Evolutionary conservation across 345 rosid species (phyloP).

Genomic region (Excoecaria agallocha): DNA sequence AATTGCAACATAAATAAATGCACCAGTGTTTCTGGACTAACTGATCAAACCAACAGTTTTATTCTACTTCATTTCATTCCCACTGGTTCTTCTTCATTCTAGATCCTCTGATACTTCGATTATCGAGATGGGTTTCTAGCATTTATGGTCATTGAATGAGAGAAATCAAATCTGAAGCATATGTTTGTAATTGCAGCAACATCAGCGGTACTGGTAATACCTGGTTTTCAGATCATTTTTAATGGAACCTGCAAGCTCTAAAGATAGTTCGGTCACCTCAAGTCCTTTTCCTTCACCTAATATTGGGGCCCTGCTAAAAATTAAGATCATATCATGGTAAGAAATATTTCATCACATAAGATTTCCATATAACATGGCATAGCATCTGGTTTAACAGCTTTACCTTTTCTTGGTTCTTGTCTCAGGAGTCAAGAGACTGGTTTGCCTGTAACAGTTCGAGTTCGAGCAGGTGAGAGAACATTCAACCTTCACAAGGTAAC

Average conservation of each 20-base stretch:
- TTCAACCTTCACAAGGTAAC: slow-evolving; percentile 64
- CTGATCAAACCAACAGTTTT: slow-evolving; percentile 19
- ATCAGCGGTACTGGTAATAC: slow-evolving; percentile 3
- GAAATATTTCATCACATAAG: background rate
- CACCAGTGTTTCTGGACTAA: slow-evolving; percentile 9
- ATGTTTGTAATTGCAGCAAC: slow-evolving; percentile 12
- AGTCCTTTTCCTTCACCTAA: slow-evolving; percentile 62
- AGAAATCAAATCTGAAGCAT: slow-evolving; percentile 11
- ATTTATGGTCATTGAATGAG: slow-evolving; percentile 25
- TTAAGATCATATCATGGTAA: slow-evolving; percentile 55
- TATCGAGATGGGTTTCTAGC: slow-evolving; percentile 29
- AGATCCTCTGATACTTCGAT: slow-evolving; percentile 9
- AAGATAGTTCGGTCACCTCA: slow-evolving; percentile 47
- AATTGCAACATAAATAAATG: background rate
- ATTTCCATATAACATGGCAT: background rate
- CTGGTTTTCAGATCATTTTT: slow-evolving; percentile 4
- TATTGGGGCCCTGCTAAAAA: slow-evolving; percentile 47
- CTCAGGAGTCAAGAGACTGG: slow-evolving; percentile 66
- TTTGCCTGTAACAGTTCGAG: slow-evolving; percentile 47
- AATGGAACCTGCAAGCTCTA: slow-evolving; percentile 52
- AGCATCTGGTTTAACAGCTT: background rate
- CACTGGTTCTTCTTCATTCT: slow-evolving; percentile 31
- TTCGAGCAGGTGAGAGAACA: slow-evolving; percentile 43
- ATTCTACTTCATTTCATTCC: slow-evolving; percentile 11
- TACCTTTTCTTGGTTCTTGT: slow-evolving; percentile 5